Base-by-base conservation (phyloP, 2,329 filamentous ascomycete genomes). In the Trichoderma semiorbis region DNA sequence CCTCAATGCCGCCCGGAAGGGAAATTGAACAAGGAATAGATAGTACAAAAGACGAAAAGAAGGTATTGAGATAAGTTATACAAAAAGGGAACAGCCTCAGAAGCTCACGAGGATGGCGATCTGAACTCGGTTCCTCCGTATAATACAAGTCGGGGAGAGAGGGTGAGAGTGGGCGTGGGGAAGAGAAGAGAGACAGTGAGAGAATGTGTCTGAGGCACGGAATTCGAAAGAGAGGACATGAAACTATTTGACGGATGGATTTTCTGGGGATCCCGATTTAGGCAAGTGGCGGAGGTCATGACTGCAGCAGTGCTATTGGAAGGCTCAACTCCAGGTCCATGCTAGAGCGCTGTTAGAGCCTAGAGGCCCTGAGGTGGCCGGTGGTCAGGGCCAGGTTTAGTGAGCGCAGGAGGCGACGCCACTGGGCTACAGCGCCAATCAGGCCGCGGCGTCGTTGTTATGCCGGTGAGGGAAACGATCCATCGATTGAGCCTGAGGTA, bases 351-450 rank as follows among this genome's bases (percentile, higher is more conserved):
- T 62, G 55, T 34, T 34, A 34, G 32, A 34, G 32, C 32, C 39
- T 32, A 24, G 34, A 34, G 39, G 67, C 57, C 67, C 66, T 61
- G 66, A 39, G 14, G 21, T 18, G 63, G 26, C 65, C 65, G 36
- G 66, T 60, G 21, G n/a, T 28, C 63, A 57, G 47, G 36, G 36
- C 57, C 55, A 16, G 26, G 34, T 69, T 66, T 55, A 66, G 63
- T 16, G 63, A 28, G 50, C 11, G 24, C 21, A 39, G 50, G 64
- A 65, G 64, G 64, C 64, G 64, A 18, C 50, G 66, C 66, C 55
- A 69, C 66, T 69, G 55, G 55, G 55, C 30, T 61, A 60, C 55
- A 34, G 66, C 66, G 66, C 66, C 66, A 69, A 69, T 69, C 36
- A 69, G 39, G 50, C 24, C 32, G 21, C 39, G 32, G 64, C 30